These are phyloP conservation scores for Cucumis hystrix DNA, from an alignment of 306 rosid genomes.

Conservation along the genomic window DNA sequence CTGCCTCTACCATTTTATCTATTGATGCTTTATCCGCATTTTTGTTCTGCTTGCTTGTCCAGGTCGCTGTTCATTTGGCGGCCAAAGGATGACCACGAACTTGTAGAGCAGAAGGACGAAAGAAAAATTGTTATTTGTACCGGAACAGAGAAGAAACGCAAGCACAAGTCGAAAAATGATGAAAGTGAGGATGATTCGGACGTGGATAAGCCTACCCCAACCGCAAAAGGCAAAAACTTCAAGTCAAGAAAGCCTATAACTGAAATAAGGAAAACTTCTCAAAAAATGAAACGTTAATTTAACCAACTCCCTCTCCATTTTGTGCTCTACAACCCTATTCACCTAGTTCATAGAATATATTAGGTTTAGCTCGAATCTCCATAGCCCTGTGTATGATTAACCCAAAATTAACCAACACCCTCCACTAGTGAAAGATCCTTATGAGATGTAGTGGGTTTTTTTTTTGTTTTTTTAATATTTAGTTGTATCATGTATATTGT, in stretches of 20 bases:
- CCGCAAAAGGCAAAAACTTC: constrained; percentile 28
- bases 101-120: constrained; percentile 41
- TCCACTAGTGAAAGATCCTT: neutral
- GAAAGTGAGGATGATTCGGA: constrained; percentile 44
- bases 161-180: constrained; percentile 21
- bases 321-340: neutral
- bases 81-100: constrained; percentile 56
- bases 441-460: neutral
- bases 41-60: neutral
- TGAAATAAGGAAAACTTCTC: constrained; percentile 16
- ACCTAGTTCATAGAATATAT: neutral
- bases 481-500: neutral
- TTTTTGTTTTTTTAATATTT: no score
- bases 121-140: constrained; percentile 39
- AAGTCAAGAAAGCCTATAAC: constrained; percentile 22
- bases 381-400: neutral
- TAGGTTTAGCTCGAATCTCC: neutral
- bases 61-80: constrained; percentile 91
- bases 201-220: constrained; percentile 28
- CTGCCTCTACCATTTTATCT: constrained; percentile 1
- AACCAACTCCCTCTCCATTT: neutral
- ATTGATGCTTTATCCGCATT: neutral
- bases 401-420: neutral
- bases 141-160: constrained; percentile 34
- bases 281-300: constrained; percentile 16